These are phyloP conservation scores for Neurospora sp. DNA, from an alignment of 495 filamentous ascomycete species.

Conservation along the genomic window DNA sequence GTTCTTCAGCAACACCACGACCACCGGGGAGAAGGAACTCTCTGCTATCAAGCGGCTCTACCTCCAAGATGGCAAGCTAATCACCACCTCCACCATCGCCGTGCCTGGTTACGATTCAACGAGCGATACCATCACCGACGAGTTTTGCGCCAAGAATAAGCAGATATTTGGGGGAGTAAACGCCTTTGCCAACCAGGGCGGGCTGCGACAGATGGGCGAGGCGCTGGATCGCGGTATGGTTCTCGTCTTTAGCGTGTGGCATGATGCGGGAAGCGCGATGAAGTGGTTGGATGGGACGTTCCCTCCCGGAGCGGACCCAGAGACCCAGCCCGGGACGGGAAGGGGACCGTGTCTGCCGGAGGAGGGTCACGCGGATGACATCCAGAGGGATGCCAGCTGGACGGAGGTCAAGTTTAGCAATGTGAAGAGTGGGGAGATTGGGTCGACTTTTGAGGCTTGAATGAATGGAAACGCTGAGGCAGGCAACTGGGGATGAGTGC, in stretches of 20 bases:
- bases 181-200: conserved; percentile 44
- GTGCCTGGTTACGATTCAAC: conserved; percentile 3
- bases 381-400: conserved; percentile 36
- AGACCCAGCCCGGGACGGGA: conserved; percentile 37
- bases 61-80: conserved; percentile 45
- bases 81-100: conserved; percentile 14
- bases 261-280: conserved; percentile 55
- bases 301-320: conserved; percentile 2
- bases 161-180: conserved; percentile 13
- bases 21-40: conserved; percentile 27
- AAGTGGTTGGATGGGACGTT: conserved; percentile 48
- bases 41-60: conserved; percentile 51
- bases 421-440: conserved; percentile 58
- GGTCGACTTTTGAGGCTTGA: conserved; percentile 23
- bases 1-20: conserved; percentile 43
- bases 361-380: conserved; percentile 43
- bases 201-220: conserved; percentile 45
- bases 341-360: conserved; percentile 46
- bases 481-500: no score
- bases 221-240: conserved; percentile 53
- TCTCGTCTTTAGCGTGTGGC: conserved; percentile 51
- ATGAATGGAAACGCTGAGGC: no score
- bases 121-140: conserved; percentile 41
- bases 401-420: conserved; percentile 56
- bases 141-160: conserved; percentile 43